Percentiles rank a stretch among this genome's conserved stretches.
These are phyloP conservation scores for Colletotrichum sp. DNA, from an alignment of 2,329 filamentous ascomycete species.

Conservation along the genomic window DNA sequence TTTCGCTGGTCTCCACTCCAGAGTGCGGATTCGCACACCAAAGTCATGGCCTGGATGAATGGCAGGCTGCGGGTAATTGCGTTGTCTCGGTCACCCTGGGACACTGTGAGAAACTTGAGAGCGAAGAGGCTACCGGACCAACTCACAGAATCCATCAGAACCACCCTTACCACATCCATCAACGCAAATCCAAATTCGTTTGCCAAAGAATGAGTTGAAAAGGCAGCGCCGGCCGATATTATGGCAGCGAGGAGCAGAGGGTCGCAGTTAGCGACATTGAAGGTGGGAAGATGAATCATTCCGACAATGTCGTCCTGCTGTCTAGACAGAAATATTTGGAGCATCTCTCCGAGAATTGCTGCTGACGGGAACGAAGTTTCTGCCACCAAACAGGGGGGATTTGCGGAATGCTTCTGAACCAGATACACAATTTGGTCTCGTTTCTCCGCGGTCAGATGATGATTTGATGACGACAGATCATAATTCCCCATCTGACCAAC, in stretches of 20 bases:
- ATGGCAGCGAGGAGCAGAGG: not conserved
- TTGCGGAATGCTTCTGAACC: not conserved
- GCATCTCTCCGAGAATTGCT: not conserved
- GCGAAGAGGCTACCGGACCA: accelerated
- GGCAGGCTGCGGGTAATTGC: not conserved
- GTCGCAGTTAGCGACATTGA: not conserved
- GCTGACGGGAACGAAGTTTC: not conserved
- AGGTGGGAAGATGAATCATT: not conserved
- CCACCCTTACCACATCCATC: not conserved
- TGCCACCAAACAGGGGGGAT: not conserved
- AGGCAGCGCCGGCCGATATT: not conserved
- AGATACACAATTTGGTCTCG: not conserved
- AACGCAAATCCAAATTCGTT: not conserved
- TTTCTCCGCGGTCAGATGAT: not conserved
- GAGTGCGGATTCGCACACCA: not conserved
- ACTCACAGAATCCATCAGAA: not conserved
- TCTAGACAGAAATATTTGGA: not conserved
- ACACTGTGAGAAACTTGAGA: not conserved
- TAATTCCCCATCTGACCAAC: not conserved
- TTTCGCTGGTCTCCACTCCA: not conserved
- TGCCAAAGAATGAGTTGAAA: not conserved
- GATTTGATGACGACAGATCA: accelerated
- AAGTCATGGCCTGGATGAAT: not conserved
- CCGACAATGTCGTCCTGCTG: not conserved
- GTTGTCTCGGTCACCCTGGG: not conserved